phyloP scores from a whole-genome alignment of 2,329 filamentous ascomycete genomes.

The Curvularia verruculosa region DNA sequence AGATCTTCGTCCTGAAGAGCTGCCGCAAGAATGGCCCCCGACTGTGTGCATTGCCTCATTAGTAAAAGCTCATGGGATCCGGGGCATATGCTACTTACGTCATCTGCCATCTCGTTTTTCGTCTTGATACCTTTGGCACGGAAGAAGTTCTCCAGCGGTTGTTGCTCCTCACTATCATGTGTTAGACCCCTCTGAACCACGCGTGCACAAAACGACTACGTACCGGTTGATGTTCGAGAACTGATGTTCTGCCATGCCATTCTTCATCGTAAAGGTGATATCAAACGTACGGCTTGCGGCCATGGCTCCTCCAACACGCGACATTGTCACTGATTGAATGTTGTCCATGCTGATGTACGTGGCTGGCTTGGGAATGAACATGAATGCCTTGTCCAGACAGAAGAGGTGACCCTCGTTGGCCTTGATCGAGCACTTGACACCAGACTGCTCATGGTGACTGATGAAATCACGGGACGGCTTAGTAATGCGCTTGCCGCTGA shows the following conservation, averaged over 20 bases:
- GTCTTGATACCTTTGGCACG: conserved; percentile 92
- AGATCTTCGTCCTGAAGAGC: conserved; percentile 84
- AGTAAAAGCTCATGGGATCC: conserved; percentile 16
- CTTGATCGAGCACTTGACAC: conserved; percentile 99
- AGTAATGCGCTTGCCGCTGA: conserved; percentile 94
- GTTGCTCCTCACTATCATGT: conserved; percentile 77
- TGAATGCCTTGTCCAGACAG: conserved; percentile 96
- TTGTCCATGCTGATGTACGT: conserved; percentile 97
- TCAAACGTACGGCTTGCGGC: conserved; percentile 96
- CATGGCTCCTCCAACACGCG: conserved; percentile 89
- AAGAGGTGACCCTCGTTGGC: conserved; percentile 97
- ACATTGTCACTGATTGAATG: conserved; percentile 90
- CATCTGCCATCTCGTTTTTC: conserved; percentile 98
- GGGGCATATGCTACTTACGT: conserved; percentile 64
- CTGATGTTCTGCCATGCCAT: conserved; percentile 83
- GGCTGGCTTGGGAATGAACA: conserved; percentile 98
- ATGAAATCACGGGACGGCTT: conserved; percentile 93
- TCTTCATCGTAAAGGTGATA: conserved; percentile 91
- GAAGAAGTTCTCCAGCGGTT: conserved; percentile 96
- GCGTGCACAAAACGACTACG: conserved; percentile 20
- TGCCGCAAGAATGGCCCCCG: conserved; percentile 70
- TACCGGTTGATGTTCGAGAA: conserved; percentile 98
- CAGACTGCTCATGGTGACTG: conserved; percentile 89
- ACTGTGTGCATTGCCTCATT: conserved; percentile 50
- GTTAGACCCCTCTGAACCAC: conserved; percentile 24